Evolutionary conservation across 176 grass and related monocot genomes (phyloP), one percentile per base, ranked within the genome.

Genomic region (Zizania latifolia): DNA sequence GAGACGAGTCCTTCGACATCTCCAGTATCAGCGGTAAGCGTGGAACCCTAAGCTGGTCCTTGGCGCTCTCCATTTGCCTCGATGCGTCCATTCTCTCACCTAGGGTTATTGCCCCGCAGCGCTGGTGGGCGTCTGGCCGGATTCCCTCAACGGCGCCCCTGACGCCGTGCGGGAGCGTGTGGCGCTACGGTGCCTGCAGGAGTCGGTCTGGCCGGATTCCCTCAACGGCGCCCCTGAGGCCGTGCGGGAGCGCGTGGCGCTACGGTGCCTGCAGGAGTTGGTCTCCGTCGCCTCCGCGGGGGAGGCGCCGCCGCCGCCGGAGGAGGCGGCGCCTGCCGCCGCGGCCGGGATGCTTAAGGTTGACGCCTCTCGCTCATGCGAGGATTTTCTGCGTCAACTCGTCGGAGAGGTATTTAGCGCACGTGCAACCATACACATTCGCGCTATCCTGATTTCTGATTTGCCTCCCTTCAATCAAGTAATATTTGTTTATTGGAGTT

Each of bases 1-100:
- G 46, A 8, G 59, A 80, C 38, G 76, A 85, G 1, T 3, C 29
- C 75, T 19, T 85, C 30, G 29, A 73, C 51, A 79, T 79, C 68
- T 72, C 83, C 30, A n/a, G n/a, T n/a, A n/a, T n/a, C n/a, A n/a
- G n/a, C n/a, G n/a, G n/a, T n/a, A n/a, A n/a, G n/a, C n/a, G n/a
- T n/a, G n/a, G n/a, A n/a, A n/a, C n/a, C n/a, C n/a, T n/a, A n/a
- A n/a, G n/a, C n/a, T n/a, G n/a, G n/a, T n/a, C n/a, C n/a, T n/a
- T n/a, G n/a, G n/a, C n/a, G n/a, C n/a, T n/a, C n/a, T n/a, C n/a
- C n/a, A n/a, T n/a, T n/a, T n/a, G n/a, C n/a, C n/a, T n/a, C n/a
- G n/a, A n/a, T n/a, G n/a, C n/a, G n/a, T n/a, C n/a, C n/a, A n/a
- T n/a, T n/a, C n/a, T n/a, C 74, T 84, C 65, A 71, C 74, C 57